These are phyloP conservation scores for Phanerochaete sordida DNA, from an alignment of 768 basidiomycete species.

Conservation along the genomic window DNA sequence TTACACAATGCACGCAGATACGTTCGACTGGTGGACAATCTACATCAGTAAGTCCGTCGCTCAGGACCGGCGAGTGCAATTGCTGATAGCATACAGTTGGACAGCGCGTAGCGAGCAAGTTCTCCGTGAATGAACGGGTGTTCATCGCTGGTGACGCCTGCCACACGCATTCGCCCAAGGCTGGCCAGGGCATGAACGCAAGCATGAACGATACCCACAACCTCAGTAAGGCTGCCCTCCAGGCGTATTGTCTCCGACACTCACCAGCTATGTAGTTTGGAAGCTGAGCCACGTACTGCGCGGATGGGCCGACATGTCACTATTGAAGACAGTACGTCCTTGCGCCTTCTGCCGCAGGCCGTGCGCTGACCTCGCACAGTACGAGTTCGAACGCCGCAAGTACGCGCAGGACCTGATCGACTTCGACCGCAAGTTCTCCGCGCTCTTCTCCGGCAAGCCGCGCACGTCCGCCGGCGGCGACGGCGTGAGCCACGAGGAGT, in stretches of 20 bases:
- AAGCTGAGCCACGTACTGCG: conserved; percentile 48
- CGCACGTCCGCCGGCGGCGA: conserved; percentile 31
- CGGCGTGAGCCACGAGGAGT: conserved; percentile 49
- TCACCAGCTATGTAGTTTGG: conserved; percentile 34
- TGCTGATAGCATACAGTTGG: conserved; percentile 35
- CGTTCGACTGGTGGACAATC: conserved; percentile 48
- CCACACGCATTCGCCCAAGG: conserved; percentile 43
- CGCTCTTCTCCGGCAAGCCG: conserved; percentile 54
- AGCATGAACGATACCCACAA: conserved; percentile 54
- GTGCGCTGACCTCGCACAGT: conserved; percentile 26
- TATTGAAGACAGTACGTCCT: conserved; percentile 43
- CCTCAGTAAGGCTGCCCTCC: conserved; percentile 27
- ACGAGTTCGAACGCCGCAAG: conserved; percentile 50
- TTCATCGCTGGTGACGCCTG: conserved; percentile 59
- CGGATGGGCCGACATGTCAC: conserved; percentile 41
- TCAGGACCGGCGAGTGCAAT: not conserved
- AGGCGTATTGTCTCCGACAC: not conserved
- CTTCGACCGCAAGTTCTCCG: conserved; percentile 50
- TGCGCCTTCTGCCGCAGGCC: not conserved
- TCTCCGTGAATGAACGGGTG: conserved; percentile 42
- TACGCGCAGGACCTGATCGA: conserved; percentile 52
- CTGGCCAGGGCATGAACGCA: conserved; percentile 52
- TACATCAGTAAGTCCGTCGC: conserved; percentile 37
- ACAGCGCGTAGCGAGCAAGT: conserved; percentile 53
- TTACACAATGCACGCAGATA: conserved; percentile 29